Evolutionary conservation across 768 basidiomycete species (phyloP), one percentile per base, ranked within the genome.

Genomic region (Xanthoconium stramineum): DNA sequence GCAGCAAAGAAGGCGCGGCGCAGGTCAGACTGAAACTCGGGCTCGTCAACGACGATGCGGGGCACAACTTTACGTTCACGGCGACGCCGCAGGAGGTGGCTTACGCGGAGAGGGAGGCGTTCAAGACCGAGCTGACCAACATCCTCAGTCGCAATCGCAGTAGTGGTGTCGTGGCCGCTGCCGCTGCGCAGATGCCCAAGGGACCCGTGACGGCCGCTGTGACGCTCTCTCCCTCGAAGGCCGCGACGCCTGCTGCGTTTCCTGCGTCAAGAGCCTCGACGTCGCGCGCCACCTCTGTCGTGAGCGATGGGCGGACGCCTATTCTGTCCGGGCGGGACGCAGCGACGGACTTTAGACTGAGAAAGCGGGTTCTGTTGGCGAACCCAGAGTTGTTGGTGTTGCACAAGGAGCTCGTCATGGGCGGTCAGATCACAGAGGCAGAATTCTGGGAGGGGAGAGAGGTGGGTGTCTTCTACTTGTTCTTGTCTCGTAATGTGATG

Each of bases 361-460:
- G 91, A 47, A 91, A 91, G 70, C 83, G 83, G 53, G 89, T 97
- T 2, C 78, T 98, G 28, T 67, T 91, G 65, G 82, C 82, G 68
- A 86, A 88, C 59, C 82, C 88, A 1, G 91, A 92, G 55, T 78
- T 98, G 52, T 86, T 85, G 19, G 71, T 82, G 12, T 76, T 99
- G 43, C 95, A 98, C 70, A 84, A 85, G 38, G 91, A 96, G 47
- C 82, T 98, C 57, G 97, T 98, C 45, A 83, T 91, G 72, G 78
- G 78, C 30, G 85, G 87, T 11, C 87, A 91, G 60, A 89, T 99
- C 32, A 88, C 88, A 2, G 95, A 98, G 71, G 82, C 84, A 0
- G 97, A 99, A 62, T 99, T 98, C 70, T 98, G 97, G 97, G 94
- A 94, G 58, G 93, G 94, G 33, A 80, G 97, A 66, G 90, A 97